Evolutionary conservation across 2,329 filamentous ascomycete species (phyloP).

Genomic region (Pezicula rhizophila): DNA sequence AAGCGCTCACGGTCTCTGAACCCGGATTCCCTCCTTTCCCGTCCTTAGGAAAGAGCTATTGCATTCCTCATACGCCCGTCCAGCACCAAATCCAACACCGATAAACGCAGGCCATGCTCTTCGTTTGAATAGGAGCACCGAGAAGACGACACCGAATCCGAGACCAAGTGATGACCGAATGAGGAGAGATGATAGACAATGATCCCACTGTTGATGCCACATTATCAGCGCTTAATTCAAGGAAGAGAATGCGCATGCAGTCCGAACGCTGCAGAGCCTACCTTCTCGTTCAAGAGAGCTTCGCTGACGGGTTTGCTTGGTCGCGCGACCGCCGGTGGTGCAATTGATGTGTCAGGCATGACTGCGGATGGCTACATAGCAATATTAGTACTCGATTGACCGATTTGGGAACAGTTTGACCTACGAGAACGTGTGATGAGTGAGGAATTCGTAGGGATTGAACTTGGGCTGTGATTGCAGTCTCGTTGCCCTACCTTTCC

Average conservation of each 20-base stretch:
- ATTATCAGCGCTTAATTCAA: background rate
- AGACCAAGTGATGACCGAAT: slow-evolving; percentile 95
- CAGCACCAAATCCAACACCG: slow-evolving; percentile 89
- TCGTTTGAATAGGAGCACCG: slow-evolving; percentile 95
- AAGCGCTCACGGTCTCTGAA: slow-evolving; percentile 17
- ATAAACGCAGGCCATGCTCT: slow-evolving; percentile 96
- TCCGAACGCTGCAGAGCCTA: slow-evolving; percentile 30
- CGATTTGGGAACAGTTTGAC: background rate
- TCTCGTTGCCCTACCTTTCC: background rate
- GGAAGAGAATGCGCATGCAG: background rate
- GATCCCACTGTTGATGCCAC: slow-evolving; percentile 71
- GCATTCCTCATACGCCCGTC: slow-evolving; percentile 96
- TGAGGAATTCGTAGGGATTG: background rate
- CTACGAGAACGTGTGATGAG: background rate
- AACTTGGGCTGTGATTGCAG: background rate
- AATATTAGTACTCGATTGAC: background rate
- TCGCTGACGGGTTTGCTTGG: slow-evolving; percentile 82
- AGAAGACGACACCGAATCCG: slow-evolving; percentile 97
- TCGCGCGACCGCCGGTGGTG: slow-evolving; percentile 62
- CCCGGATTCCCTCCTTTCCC: slow-evolving; percentile 23
- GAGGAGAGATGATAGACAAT: slow-evolving; percentile 93
- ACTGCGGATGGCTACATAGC: background rate
- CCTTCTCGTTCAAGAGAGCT: slow-evolving; percentile 98
- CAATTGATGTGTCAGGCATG: slow-evolving; percentile 26
- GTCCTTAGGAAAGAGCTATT: slow-evolving; percentile 45